Evolutionary conservation across 495 filamentous ascomycete genomes (phyloP).

Genomic region (Pseudotulostoma volvatum): DNA sequence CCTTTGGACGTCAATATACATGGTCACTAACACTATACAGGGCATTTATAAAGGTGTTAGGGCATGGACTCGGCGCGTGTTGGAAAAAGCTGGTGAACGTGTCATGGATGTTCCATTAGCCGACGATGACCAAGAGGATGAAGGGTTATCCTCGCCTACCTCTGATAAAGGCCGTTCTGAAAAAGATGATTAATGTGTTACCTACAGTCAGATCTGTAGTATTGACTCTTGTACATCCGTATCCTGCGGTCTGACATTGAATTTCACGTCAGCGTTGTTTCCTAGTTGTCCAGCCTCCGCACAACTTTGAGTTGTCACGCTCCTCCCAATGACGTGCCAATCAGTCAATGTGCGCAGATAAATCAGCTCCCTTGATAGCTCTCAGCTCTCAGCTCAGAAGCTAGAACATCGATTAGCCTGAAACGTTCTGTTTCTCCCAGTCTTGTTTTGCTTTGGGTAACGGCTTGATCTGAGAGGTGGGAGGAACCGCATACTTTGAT

Average conservation of each 20-base stretch:
- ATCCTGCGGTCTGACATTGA: no score
- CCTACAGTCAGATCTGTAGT: no score
- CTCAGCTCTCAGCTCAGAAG: constrained; percentile 15
- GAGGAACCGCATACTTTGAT: constrained; percentile 17
- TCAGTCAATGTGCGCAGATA: constrained; percentile 92
- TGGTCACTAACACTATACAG: constrained; percentile 26
- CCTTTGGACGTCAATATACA: neutral
- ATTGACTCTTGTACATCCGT: no score
- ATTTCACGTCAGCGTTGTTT: neutral
- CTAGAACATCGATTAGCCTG: constrained; percentile 6
- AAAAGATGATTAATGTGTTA: constrained; percentile 10
- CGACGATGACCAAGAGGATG: constrained; percentile 53
- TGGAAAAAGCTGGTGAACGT: constrained; percentile 60
- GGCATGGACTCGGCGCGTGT: constrained; percentile 45
- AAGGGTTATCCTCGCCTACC: constrained; percentile 10
- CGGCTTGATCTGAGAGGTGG: constrained; percentile 21
- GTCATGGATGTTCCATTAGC: constrained; percentile 74
- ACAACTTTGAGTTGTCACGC: constrained; percentile 91
- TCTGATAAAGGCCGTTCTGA: constrained; percentile 6
- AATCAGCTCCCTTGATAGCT: constrained; percentile 30
- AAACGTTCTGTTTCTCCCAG: constrained; percentile 28
- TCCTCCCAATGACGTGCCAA: constrained; percentile 63
- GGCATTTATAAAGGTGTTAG: constrained; percentile 66
- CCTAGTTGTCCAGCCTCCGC: constrained; percentile 23
- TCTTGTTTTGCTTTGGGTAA: constrained; percentile 19